A percentile compares a stretch with the other conserved stretches of the same genome.
phyloP scores from a whole-genome alignment of 1,139 yeast genomes.

The Chernovozyma aurita region DNA sequence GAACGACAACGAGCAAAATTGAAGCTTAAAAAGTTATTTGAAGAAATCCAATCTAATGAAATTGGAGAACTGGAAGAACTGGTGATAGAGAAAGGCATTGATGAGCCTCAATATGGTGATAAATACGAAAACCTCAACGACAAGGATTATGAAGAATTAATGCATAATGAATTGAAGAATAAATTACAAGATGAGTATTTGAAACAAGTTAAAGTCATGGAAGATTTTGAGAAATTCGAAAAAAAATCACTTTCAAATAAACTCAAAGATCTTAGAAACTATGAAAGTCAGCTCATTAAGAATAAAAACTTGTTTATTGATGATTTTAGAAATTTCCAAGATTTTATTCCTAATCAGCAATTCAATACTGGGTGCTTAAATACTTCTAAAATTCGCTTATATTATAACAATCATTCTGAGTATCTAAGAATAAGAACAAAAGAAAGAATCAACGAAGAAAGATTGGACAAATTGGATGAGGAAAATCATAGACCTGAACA shows the following conservation, averaged over 20 bases:
- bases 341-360: constrained; percentile 10
- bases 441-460: constrained; percentile 31
- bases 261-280: constrained; percentile 18
- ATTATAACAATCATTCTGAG: constrained; percentile 33
- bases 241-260: constrained; percentile 13
- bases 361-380: not conserved
- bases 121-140: constrained; percentile 30
- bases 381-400: constrained; percentile 13
- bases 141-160: constrained; percentile 26
- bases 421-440: constrained; percentile 33
- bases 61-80: constrained; percentile 8
- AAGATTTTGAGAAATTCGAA: constrained; percentile 16
- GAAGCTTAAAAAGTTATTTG: constrained; percentile 48
- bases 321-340: constrained; percentile 21
- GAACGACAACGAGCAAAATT: constrained; percentile 52
- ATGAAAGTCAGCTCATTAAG: constrained; percentile 32
- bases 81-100: constrained; percentile 13
- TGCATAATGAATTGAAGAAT: constrained; percentile 14
- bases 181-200: constrained; percentile 18
- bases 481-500: not conserved
- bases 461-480: constrained; percentile 28
- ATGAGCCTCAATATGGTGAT: constrained; percentile 12
- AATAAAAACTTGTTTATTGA: constrained; percentile 35
- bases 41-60: constrained; percentile 27
- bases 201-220: constrained; percentile 13